These are phyloP conservation scores for Colletotrichum sidae DNA, from an alignment of 2,329 filamentous ascomycete genomes.

Conservation along the genomic window DNA sequence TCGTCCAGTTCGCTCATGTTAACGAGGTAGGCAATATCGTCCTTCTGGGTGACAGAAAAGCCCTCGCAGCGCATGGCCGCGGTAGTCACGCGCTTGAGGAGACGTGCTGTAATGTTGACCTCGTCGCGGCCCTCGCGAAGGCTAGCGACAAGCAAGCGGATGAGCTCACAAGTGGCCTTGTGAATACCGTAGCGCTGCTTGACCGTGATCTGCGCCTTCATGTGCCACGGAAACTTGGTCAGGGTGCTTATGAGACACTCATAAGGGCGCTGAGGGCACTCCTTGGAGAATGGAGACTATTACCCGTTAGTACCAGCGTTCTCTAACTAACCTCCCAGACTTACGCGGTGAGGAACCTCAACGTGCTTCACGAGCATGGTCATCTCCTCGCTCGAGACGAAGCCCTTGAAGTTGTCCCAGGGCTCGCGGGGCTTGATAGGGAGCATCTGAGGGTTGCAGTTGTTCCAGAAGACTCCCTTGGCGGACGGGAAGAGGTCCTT, in stretches of 20 bases:
- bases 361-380: conserved; percentile 73
- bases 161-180: conserved; percentile 60
- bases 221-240: conserved; percentile 73
- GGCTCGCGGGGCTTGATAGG: conserved; percentile 50
- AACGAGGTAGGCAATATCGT: conserved; percentile 63
- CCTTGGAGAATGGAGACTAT: conserved; percentile 70
- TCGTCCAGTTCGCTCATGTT: conserved; percentile 50
- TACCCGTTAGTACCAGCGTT: conserved; percentile 2
- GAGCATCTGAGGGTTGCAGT: conserved; percentile 54
- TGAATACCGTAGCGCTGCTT: conserved; percentile 66
- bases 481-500: conserved; percentile 71
- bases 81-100: conserved; percentile 64
- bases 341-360: conserved; percentile 70
- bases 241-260: conserved; percentile 74
- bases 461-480: conserved; percentile 66
- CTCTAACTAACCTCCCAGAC: conserved; percentile 43
- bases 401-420: conserved; percentile 68
- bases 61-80: conserved; percentile 69
- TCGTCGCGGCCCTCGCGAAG: conserved; percentile 49
- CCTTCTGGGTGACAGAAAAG: conserved; percentile 71
- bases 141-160: conserved; percentile 42
- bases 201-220: conserved; percentile 67
- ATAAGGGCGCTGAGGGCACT: conserved; percentile 73
- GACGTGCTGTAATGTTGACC: conserved; percentile 61
- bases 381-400: conserved; percentile 72